Base-by-base conservation (phyloP, 169 alveolate species). In the Plasmodium malariae region DNA sequence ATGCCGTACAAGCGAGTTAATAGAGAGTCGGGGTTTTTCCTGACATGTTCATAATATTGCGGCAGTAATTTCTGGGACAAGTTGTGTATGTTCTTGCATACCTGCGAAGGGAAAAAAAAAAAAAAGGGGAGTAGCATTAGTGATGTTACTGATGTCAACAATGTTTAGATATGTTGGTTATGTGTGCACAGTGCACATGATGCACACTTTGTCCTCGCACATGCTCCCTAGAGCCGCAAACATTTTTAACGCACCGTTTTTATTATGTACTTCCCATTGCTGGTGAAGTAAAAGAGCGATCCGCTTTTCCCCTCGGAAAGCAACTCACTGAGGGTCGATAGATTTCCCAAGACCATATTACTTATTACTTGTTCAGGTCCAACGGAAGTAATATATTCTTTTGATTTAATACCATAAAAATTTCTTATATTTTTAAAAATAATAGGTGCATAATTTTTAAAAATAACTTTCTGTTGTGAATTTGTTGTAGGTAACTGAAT, bases 331-430 rank as follows among this genome's bases (percentile, higher is more conserved):
- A 98, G 94, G 3, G 99, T 96, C 57, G 98, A 94, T 55, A 98
- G 95, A 87, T 98, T 98, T n/a, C 99, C 99, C 88, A 97, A 94
- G n/a, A 97, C 96, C 97, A 98, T 95, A 80, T 97, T 97, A 37
- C 99, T 98, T 59, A 96, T 94, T 54, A 98, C 94, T 89, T 97
- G 99, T 91, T 98, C 99, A 3, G 99, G 99, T 0, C 99, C 99
- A 26, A 98, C 97, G 19, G 99, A 97, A 89, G 98, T 94, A 55
- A 97, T 86, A 88, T 98, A 98, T 70, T 94, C 96, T 55, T 97
- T 99, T 24, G 96, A 95, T 65, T 96, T 91, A 59, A 98, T 94
- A 4, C 98, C 98, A 72, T 96, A 97, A 80, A 93, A 67, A 24
- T 87, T 96, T 32, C 99, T 94, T 9, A 98, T 94, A n/a, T 95